These are phyloP conservation scores for Colletotrichum tropicicola DNA, from an alignment of 2,329 filamentous ascomycete species.

Conservation along the genomic window DNA sequence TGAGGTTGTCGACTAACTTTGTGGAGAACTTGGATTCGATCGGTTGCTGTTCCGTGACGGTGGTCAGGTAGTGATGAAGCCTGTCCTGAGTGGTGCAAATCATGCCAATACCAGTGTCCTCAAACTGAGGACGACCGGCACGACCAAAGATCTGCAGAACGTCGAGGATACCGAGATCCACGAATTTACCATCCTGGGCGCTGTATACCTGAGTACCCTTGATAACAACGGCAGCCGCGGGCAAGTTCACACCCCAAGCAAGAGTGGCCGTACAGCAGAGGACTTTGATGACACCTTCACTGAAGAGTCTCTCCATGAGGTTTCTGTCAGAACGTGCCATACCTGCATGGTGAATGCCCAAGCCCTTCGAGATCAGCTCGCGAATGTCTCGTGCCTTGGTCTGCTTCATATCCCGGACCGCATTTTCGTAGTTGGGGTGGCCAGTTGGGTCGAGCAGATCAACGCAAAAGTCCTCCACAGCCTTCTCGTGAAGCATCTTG, in stretches of 20 bases:
- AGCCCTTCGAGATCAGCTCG: constrained; percentile 87
- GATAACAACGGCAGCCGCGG: constrained; percentile 95
- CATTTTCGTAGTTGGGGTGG: constrained; percentile 83
- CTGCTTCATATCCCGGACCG: constrained; percentile 83
- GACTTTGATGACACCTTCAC: constrained; percentile 92
- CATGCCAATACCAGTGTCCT: constrained; percentile 97
- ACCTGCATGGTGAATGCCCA: constrained; percentile 95
- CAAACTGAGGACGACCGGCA: constrained; percentile 96
- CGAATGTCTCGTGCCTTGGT: constrained; percentile 88
- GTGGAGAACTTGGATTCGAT: constrained; percentile 97
- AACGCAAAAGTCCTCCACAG: constrained; percentile 78
- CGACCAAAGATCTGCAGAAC: constrained; percentile 98
- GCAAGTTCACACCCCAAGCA: constrained; percentile 98
- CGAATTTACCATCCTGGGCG: constrained; percentile 94
- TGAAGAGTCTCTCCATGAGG: constrained; percentile 92
- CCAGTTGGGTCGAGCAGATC: constrained; percentile 85
- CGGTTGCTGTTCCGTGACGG: constrained; percentile 93
- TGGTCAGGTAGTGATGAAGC: constrained; percentile 87
- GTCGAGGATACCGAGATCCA: constrained; percentile 94
- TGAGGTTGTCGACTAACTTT: constrained; percentile 94
- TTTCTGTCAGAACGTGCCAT: constrained; percentile 96
- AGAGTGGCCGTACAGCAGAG: constrained; percentile 98
- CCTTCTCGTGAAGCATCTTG: constrained; percentile 86
- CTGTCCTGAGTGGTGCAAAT: constrained; percentile 98
- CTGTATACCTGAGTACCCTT: constrained; percentile 98